Evolutionary conservation across 2,329 filamentous ascomycete species (phyloP).

Genomic region (Onygenales sp.): DNA sequence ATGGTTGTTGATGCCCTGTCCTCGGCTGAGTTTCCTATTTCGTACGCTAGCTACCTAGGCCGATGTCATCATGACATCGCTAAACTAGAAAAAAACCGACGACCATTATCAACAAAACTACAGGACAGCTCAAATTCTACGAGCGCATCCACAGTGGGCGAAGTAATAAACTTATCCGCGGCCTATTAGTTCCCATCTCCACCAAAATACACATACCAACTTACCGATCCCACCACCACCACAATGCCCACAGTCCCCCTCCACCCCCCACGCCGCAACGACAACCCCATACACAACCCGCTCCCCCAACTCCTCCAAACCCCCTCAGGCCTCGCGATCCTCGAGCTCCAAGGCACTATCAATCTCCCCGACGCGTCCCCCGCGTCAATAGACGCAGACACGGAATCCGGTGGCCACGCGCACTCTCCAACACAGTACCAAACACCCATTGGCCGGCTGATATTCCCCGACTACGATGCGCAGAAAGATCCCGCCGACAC

Average conservation of each 20-base stretch:
- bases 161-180: no score
- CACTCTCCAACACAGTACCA: constrained; percentile 18
- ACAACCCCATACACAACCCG: constrained; percentile 38
- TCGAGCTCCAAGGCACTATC: constrained; percentile 88
- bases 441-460: constrained; percentile 59
- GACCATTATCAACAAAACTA: background rate
- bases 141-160: no score
- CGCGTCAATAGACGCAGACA: constrained; percentile 13
- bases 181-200: no score
- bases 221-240: background rate
- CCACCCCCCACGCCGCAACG: constrained; percentile 17
- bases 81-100: background rate
- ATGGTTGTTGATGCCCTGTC: background rate
- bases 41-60: background rate
- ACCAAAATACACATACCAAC: no score
- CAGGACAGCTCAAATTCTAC: no score
- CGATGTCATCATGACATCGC: background rate
- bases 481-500: constrained; percentile 34
- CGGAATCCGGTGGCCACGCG: constrained; percentile 8
- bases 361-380: constrained; percentile 52
- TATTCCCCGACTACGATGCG: constrained; percentile 64
- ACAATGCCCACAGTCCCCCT: constrained; percentile 35
- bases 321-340: constrained; percentile 74
- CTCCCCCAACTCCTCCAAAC: constrained; percentile 80
- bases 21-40: background rate